Percentiles rank a stretch among this genome's conserved stretches.
phyloP scores from a whole-genome alignment of 148 eudicot species.

The Rhododendron henanense region DNA sequence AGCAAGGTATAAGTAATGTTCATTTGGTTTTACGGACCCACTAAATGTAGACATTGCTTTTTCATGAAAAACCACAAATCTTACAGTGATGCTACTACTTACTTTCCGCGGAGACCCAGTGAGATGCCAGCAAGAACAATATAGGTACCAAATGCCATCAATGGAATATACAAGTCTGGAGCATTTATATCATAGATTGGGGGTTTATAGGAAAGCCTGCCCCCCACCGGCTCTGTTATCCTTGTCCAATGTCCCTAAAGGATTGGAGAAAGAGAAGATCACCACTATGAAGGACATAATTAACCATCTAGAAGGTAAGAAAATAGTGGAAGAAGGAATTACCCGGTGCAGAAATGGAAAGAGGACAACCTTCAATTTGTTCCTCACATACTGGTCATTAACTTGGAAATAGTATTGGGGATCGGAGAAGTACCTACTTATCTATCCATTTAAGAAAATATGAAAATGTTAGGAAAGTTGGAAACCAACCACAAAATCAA shows the following conservation, averaged over 20 bases:
- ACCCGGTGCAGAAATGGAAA: constrained; percentile 95
- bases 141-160: constrained; percentile 93
- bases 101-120: constrained; percentile 86
- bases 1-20: neutral
- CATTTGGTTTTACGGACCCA: neutral
- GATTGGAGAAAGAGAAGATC: neutral
- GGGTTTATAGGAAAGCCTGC: constrained; percentile 91
- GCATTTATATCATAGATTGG: constrained; percentile 94
- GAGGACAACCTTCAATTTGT: constrained; percentile 88
- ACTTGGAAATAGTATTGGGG: constrained; percentile 98
- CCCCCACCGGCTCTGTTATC: constrained; percentile 94
- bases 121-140: constrained; percentile 78
- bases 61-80: neutral
- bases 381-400: constrained; percentile 91
- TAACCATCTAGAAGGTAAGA: neutral
- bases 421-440: constrained; percentile 85
- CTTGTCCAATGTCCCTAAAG: constrained; percentile 94
- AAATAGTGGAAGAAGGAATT: constrained; percentile 22
- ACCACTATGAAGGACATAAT: neutral
- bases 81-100: constrained; percentile 26
- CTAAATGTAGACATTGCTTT: neutral
- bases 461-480: neutral
- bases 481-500: neutral
- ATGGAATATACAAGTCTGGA: constrained; percentile 87
- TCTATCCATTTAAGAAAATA: constrained; percentile 34